A percentile compares a stretch with the other conserved stretches of the same genome.
These are phyloP conservation scores for Eucalyptus cloeziana DNA, from an alignment of 345 rosid genomes.

Conservation along the genomic window DNA sequence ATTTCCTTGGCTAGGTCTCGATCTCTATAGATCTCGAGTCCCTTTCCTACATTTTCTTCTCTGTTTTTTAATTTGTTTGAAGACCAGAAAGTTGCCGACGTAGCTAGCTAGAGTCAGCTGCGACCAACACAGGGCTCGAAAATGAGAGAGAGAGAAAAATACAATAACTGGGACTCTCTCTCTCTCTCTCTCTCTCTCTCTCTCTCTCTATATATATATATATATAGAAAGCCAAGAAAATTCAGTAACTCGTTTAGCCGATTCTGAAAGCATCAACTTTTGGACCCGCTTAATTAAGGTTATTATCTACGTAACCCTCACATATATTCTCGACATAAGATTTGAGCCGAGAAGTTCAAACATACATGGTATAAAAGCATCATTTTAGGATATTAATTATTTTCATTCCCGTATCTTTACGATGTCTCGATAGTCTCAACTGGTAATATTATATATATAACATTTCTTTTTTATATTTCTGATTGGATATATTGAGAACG, in stretches of 20 bases:
- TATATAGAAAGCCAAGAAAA: not conserved
- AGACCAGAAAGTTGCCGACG: not conserved
- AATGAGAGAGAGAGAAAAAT: not conserved
- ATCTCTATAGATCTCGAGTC: not conserved
- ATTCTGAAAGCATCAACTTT: not conserved
- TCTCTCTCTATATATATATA: not conserved
- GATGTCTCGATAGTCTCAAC: not conserved
- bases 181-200: not conserved
- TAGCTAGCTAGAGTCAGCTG: not conserved
- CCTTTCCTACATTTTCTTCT: not conserved
- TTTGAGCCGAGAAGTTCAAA: not conserved
- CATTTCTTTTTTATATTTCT: too few species aligned
- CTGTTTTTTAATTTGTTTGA: not conserved
- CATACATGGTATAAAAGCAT: not conserved
- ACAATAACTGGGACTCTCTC: not conserved
- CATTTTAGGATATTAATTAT: not conserved
- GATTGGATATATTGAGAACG: not conserved
- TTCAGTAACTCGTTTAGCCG: not conserved
- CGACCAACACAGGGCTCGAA: not conserved
- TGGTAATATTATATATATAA: too few species aligned
- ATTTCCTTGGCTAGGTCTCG: not conserved
- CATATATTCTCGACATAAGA: not conserved
- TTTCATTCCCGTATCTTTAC: not conserved
- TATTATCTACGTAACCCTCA: not conserved
- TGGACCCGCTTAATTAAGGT: not conserved